Conservation (phyloP, 345 rosid species). For the Populus nigra region DNA sequence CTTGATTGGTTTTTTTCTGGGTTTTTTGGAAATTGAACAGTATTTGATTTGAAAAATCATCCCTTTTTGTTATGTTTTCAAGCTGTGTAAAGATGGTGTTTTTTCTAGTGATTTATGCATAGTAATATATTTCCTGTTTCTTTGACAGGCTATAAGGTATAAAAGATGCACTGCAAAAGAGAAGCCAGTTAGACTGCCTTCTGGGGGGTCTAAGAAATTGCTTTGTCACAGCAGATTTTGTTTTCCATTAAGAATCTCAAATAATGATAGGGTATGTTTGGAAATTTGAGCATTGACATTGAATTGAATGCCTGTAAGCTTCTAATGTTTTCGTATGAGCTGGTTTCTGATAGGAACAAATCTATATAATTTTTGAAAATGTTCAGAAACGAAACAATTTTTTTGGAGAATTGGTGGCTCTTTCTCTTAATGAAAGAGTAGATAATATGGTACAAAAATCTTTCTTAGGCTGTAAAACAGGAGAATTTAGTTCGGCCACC, state of each 20-base stretch:
- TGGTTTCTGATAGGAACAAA: background rate
- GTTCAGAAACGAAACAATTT: background rate
- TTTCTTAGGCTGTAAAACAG: background rate
- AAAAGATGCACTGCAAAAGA: slow-evolving; percentile 21
- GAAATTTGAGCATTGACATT: background rate
- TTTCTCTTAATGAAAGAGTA: background rate
- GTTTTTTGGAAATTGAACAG: background rate
- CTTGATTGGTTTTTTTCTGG: background rate
- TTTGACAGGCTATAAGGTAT: slow-evolving; percentile 34
- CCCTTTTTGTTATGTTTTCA: background rate
- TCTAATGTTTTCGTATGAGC: too few species aligned
- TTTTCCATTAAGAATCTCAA: slow-evolving; percentile 23
- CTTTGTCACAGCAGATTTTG: slow-evolving; percentile 9
- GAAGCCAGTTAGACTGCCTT: background rate
- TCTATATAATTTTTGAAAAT: background rate
- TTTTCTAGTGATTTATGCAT: background rate
- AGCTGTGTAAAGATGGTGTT: background rate
- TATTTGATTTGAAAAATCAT: background rate
- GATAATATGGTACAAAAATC: background rate
- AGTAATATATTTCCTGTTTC: background rate
- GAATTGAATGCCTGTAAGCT: too few species aligned
- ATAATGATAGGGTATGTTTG: slow-evolving; percentile 32
- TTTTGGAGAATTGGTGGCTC: background rate
- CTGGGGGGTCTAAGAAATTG: slow-evolving; percentile 23
- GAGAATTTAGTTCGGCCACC: background rate